phyloP scores from a whole-genome alignment of 306 rosid species.

The Lotus japonicus region DNA sequence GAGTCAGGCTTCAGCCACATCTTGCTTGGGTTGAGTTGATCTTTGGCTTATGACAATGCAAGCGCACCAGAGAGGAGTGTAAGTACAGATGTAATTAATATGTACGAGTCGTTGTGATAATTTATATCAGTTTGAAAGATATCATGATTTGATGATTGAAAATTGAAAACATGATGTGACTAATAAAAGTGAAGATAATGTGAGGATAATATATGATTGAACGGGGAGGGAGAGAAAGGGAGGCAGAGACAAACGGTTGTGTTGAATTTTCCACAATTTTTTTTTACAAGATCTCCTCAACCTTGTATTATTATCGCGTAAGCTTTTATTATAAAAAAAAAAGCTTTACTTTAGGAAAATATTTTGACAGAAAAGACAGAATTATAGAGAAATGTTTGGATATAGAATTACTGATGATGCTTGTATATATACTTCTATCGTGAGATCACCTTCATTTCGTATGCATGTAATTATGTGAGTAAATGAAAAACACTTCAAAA shows the following conservation, averaged over 20 bases:
- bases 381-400: no score
- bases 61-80: background rate
- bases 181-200: slow-evolving; percentile 55
- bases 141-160: slow-evolving; percentile 54
- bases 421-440: no score
- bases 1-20: no score
- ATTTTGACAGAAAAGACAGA: no score
- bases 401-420: no score
- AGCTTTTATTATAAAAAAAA: background rate
- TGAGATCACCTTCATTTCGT: no score
- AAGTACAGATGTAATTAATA: background rate
- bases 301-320: background rate
- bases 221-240: slow-evolving; percentile 33
- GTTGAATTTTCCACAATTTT: background rate
- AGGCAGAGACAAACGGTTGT: slow-evolving; percentile 16
- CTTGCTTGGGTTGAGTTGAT: background rate
- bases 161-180: slow-evolving; percentile 40
- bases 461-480: no score
- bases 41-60: slow-evolving; percentile 9
- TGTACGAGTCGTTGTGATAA: slow-evolving; percentile 4
- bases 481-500: no score
- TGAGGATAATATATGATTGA: slow-evolving; percentile 43
- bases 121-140: slow-evolving; percentile 21
- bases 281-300: background rate
- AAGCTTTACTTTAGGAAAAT: no score